Base-by-base conservation (phyloP, 345 rosid species). In the Populus deltoides region DNA sequence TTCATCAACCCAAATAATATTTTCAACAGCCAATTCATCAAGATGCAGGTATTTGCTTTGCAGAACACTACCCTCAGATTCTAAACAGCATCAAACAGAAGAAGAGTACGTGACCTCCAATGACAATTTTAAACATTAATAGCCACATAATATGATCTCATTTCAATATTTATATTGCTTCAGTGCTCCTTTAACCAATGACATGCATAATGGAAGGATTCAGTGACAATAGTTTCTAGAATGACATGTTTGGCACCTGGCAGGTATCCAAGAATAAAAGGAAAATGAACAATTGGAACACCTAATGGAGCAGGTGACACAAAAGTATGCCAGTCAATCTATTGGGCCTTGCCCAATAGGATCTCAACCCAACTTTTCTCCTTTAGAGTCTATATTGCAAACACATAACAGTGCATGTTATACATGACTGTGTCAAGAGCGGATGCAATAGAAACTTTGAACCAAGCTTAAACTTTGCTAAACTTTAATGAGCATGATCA, bases 1-100 rank as follows among this genome's bases (percentile, higher is more conserved):
- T 73, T 84, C 91, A 78, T 92, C 99, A 79, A 95, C 92, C 98
- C 99, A 96, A 61, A 81, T 76, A 77, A 92, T 75, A 61, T 86
- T 90, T 83, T 92, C 91, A 63, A 88, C 86, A 77, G 71, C 79
- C 78, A 95, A 84, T 78, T 93, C 99, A 29, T 80, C 83, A 24
- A 92, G 93, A 77, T 79, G 77, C 78, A 96, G 83, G 86, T 84
- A 96, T 75, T 85, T 82, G 77, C 71, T 83, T 59, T 75, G 82
- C 59, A 75, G 74, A 67, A 79, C 71, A 81, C 84, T 77, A 43
- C 84, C 86, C 81, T 84, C 93, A 62, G 81, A 77, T 81, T 89
- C 98, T 96, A 82, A 77, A 77, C 55, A 89, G 73, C 80, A 47
- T 82, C 62, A 62, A 71, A 17, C 39, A 38, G 55, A 66, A 83